phyloP scores from a whole-genome alignment of 768 basidiomycete species.

The Trametopsis cervina region DNA sequence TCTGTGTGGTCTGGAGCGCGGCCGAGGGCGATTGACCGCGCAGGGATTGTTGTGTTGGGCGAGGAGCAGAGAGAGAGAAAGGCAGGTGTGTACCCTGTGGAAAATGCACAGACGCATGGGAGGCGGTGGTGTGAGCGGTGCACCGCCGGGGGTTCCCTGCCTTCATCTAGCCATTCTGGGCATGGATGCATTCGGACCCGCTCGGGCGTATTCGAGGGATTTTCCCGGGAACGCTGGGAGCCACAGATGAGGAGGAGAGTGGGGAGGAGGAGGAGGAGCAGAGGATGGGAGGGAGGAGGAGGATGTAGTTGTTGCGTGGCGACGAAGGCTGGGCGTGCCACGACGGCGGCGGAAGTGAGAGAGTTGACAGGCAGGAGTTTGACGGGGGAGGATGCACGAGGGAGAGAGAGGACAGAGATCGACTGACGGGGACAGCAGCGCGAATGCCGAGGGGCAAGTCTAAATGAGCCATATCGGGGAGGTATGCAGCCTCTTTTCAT shows the following conservation, averaged over 20 bases:
- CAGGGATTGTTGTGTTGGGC: too few relatives aligned
- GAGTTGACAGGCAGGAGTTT: not conserved
- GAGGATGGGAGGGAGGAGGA: not conserved
- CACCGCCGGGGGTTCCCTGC: too few relatives aligned
- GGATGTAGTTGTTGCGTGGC: not conserved
- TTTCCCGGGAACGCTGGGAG: not conserved
- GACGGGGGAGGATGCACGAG: too few relatives aligned
- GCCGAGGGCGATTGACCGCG: too few relatives aligned
- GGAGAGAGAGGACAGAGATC: not conserved
- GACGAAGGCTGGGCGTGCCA: not conserved
- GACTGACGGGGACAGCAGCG: not conserved
- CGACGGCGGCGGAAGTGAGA: not conserved
- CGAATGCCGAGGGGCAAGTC: not conserved
- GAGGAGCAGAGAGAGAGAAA: too few relatives aligned
- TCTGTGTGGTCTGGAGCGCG: too few relatives aligned
- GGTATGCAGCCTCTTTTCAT: not conserved
- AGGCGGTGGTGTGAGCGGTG: too few relatives aligned
- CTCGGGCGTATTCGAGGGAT: too few relatives aligned
- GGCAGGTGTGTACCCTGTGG: too few relatives aligned
- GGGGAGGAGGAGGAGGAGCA: not conserved
- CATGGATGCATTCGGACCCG: not conserved
- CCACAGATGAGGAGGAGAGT: not conserved
- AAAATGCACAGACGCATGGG: too few relatives aligned
- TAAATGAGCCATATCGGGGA: not conserved
- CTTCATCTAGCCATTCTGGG: not conserved